A percentile compares a stretch with the other conserved stretches of the same genome.
Conservation (phyloP, 306 rosid genomes). For the Dryas alaskensis region DNA sequence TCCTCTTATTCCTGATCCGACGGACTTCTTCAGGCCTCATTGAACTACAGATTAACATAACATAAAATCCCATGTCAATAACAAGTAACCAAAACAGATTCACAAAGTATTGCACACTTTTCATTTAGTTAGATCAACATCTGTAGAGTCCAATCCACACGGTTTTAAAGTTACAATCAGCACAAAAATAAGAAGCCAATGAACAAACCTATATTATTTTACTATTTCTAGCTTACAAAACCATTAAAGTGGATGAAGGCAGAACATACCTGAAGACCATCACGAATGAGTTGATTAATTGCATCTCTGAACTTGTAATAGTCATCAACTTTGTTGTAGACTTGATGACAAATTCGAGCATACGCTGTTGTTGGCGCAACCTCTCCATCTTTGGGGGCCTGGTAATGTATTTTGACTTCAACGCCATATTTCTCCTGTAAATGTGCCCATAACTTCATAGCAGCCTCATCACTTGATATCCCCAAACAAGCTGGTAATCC, state of each 20-base stretch:
- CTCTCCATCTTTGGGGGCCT: constrained; percentile 51
- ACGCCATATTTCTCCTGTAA: constrained; percentile 62
- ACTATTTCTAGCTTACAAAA: not conserved
- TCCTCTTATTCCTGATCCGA: constrained; percentile 40
- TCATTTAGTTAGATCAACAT: not conserved
- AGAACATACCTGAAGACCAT: constrained; percentile 28
- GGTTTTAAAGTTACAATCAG: no score
- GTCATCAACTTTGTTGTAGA: constrained; percentile 68
- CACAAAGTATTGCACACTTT: not conserved
- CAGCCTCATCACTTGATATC: constrained; percentile 49
- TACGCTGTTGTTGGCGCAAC: constrained; percentile 44
- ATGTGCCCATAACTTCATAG: constrained; percentile 50
- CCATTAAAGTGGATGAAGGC: not conserved
- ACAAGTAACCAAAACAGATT: not conserved
- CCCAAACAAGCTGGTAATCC: constrained; percentile 73
- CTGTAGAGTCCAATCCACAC: no score
- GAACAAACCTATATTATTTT: no score
- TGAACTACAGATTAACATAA: constrained; percentile 34
- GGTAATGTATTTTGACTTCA: constrained; percentile 63
- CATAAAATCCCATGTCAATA: not conserved
- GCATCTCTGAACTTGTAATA: constrained; percentile 67
- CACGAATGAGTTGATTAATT: constrained; percentile 51
- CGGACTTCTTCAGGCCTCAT: constrained; percentile 24
- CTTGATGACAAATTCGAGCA: constrained; percentile 75
- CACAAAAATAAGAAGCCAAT: no score